Percentiles rank a stretch among this genome's conserved stretches.
Conservation (phyloP, 371 early-diverging fungal genomes). For the Entomophthora muscae region DNA sequence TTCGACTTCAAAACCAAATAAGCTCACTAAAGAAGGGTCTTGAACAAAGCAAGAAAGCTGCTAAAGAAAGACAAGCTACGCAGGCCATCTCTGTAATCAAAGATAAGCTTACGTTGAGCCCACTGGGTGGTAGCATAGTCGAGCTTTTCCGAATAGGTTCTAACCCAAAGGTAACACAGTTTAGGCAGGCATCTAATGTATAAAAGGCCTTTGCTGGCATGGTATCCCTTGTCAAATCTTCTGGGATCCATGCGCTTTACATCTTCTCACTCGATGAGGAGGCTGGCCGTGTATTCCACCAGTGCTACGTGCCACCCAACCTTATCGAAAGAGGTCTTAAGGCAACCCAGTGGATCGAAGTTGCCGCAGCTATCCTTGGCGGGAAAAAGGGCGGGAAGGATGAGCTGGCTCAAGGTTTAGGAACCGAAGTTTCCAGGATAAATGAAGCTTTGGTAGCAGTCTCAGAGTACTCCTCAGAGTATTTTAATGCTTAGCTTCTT, state of each 20-base stretch:
- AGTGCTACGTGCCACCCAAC: constrained; percentile 63
- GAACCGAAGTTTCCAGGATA: constrained; percentile 33
- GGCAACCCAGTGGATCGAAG: constrained; percentile 78
- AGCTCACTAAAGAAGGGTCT: constrained; percentile 56
- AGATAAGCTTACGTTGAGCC: constrained; percentile 49
- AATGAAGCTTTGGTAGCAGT: constrained; percentile 30
- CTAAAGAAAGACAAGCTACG: constrained; percentile 65
- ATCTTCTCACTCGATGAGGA: constrained; percentile 55
- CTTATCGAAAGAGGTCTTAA: constrained; percentile 46
- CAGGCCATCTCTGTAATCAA: constrained; percentile 58
- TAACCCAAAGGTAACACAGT: constrained; percentile 45
- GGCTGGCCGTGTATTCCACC: constrained; percentile 53
- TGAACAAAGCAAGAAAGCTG: constrained; percentile 73
- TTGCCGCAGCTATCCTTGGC: constrained; percentile 57
- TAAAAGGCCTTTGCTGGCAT: constrained; percentile 27
- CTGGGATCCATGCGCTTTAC: constrained; percentile 75
- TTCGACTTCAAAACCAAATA: constrained; percentile 45
- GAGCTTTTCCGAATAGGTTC: constrained; percentile 42
- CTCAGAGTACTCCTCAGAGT: no score
- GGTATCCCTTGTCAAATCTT: constrained; percentile 50
- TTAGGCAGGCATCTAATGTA: background rate
- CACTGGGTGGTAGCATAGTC: constrained; percentile 37
- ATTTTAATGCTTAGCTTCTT: no score
- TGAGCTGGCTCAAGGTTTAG: constrained; percentile 72
- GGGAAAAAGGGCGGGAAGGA: constrained; percentile 84